phyloP scores from a whole-genome alignment of 2,329 filamentous ascomycete genomes.

The Arthrobotrys sinensis region DNA sequence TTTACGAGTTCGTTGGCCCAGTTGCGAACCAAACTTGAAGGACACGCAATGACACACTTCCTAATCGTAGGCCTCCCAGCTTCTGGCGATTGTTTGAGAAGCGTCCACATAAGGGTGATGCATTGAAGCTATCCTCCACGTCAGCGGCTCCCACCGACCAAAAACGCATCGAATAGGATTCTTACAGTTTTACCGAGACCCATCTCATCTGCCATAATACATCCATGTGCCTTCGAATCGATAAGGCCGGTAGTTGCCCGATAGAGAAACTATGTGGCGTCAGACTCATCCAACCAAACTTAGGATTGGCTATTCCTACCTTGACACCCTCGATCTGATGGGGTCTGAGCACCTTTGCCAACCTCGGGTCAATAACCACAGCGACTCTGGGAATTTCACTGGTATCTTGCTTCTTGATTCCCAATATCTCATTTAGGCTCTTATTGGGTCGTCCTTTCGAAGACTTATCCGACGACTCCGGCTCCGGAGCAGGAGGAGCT shows the following conservation, averaged over 20 bases:
- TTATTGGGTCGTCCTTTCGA: conserved; percentile 83
- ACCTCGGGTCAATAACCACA: conserved; percentile 92
- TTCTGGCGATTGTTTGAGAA: conserved; percentile 94
- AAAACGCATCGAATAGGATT: conserved; percentile 16
- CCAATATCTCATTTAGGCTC: conserved; percentile 93
- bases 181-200: conserved; percentile 88
- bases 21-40: conserved; percentile 94
- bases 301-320: conserved; percentile 65
- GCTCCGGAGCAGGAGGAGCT: conserved; percentile 68
- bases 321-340: conserved; percentile 99
- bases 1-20: conserved; percentile 98
- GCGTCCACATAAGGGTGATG: conserved; percentile 95
- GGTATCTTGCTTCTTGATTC: conserved; percentile 86
- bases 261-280: conserved; percentile 81
- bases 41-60: conserved; percentile 96
- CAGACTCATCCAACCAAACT: conserved; percentile 53
- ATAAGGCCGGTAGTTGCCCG: conserved; percentile 94
- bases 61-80: conserved; percentile 95
- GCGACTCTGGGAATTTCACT: conserved; percentile 86
- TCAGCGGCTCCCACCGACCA: conserved; percentile 15
- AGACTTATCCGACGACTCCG: conserved; percentile 75
- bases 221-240: conserved; percentile 92
- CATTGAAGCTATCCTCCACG: conserved; percentile 77
- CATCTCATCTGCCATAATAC: conserved; percentile 99
- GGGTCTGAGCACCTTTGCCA: conserved; percentile 90